Evolutionary conservation across 352 stramenopile species (phyloP).

Genomic region (Hyaloperonospora brassicae): DNA sequence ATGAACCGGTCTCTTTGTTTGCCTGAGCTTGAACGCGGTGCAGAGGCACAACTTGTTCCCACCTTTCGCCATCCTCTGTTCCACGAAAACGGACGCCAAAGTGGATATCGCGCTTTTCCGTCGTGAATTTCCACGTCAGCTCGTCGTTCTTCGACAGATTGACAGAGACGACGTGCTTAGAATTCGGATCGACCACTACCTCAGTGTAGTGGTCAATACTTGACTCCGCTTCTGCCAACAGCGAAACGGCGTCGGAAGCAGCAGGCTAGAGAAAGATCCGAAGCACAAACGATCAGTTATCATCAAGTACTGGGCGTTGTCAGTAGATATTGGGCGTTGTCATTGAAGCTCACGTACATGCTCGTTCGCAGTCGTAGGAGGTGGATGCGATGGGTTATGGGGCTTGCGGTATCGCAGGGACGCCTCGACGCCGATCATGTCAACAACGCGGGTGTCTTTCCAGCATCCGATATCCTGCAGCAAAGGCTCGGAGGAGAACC

Average conservation of each 20-base stretch:
- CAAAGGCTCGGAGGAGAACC: slow-evolving; percentile 35
- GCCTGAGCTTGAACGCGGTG: slow-evolving; percentile 29
- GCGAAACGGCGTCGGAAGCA: slow-evolving; percentile 29
- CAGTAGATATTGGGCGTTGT: background rate
- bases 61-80: slow-evolving; percentile 27
- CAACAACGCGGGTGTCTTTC: slow-evolving; percentile 40
- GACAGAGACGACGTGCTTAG: slow-evolving; percentile 40
- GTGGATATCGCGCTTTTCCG: slow-evolving; percentile 41
- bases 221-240: slow-evolving; percentile 21
- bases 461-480: slow-evolving; percentile 43
- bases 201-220: slow-evolving; percentile 18
- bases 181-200: slow-evolving; percentile 34
- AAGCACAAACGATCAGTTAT: too few relatives aligned
- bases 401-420: slow-evolving; percentile 35
- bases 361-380: slow-evolving; percentile 10
- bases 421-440: slow-evolving; percentile 45
- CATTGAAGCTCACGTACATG: slow-evolving; percentile 12
- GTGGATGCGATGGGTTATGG: slow-evolving; percentile 36
- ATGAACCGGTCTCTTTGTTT: slow-evolving; percentile 34
- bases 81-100: slow-evolving; percentile 45
- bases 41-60: slow-evolving; percentile 30
- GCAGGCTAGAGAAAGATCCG: too few relatives aligned
- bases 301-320: too few relatives aligned
- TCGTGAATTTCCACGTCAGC: slow-evolving; percentile 45
- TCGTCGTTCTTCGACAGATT: slow-evolving; percentile 35